A percentile compares a stretch with the other conserved stretches of the same genome.
Evolutionary conservation across 2,329 filamentous ascomycete genomes (phyloP).

Genomic region (Phoma herbarum): DNA sequence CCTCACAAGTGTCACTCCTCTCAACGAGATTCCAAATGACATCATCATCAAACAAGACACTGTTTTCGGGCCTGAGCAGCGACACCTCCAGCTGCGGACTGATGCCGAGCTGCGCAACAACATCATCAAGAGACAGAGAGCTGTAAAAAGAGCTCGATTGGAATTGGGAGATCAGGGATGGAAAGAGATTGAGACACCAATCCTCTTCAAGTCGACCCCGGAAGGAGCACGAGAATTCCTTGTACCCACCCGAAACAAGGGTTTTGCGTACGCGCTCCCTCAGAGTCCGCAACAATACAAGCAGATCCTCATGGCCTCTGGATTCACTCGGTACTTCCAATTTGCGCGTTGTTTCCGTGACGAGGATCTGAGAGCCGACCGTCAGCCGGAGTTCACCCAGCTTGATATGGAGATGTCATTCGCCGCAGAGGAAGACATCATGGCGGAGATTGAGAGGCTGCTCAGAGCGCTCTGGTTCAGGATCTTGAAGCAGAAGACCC

Average conservation of each 20-base stretch:
- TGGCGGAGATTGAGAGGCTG: constrained; percentile 64
- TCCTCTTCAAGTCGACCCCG: constrained; percentile 96
- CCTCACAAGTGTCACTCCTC: constrained; percentile 67
- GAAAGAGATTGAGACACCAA: constrained; percentile 85
- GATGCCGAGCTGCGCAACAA: constrained; percentile 72
- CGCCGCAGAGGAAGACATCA: constrained; percentile 74
- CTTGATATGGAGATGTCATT: constrained; percentile 96
- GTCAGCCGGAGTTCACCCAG: constrained; percentile 97
- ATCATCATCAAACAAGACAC: constrained; percentile 80
- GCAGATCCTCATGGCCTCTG: constrained; percentile 94
- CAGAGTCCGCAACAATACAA: constrained; percentile 99
- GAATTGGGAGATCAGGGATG: constrained; percentile 67
- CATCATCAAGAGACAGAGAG: constrained; percentile 73
- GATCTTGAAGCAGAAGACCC: constrained; percentile 56
- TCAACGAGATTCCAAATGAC: constrained; percentile 78
- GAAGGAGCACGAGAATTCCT: constrained; percentile 95
- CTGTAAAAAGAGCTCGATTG: constrained; percentile 63
- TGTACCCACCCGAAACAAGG: constrained; percentile 81
- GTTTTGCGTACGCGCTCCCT: constrained; percentile 86
- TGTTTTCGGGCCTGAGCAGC: constrained; percentile 75
- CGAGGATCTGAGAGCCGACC: constrained; percentile 89
- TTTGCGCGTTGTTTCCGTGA: constrained; percentile 96
- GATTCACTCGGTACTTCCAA: constrained; percentile 84
- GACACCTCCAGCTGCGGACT: constrained; percentile 87
- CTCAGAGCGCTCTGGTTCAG: constrained; percentile 64